Evolutionary conservation across 1,284 basidiomycete genomes (phyloP).

Genomic region (Leccinum variabile): DNA sequence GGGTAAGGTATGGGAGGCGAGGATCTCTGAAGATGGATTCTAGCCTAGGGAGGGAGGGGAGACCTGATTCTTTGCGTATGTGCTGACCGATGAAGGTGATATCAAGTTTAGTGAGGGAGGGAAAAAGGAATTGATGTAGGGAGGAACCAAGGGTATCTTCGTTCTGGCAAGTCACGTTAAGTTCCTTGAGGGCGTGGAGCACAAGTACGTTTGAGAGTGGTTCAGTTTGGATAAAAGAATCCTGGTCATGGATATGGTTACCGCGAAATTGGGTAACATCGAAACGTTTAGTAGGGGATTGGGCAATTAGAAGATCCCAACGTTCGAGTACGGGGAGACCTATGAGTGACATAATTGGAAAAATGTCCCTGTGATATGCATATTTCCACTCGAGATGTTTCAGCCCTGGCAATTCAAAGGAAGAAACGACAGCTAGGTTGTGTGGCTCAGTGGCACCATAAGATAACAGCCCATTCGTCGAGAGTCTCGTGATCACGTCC

Average conservation of each 20-base stretch:
- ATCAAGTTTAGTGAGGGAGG: constrained; percentile 44
- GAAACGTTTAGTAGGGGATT: constrained; percentile 30
- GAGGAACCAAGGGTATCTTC: constrained; percentile 40
- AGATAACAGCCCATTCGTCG: constrained; percentile 18
- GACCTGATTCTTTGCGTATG: constrained; percentile 20
- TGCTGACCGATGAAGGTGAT: constrained; percentile 37
- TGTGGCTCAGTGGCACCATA: constrained; percentile 7
- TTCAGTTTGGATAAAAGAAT: constrained; percentile 24
- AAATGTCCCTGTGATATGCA: constrained; percentile 33
- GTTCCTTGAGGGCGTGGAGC: constrained; percentile 38
- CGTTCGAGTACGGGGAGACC: constrained; percentile 30
- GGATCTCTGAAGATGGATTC: constrained; percentile 46
- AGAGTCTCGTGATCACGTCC: constrained; percentile 28
- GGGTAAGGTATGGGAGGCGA: constrained; percentile 38
- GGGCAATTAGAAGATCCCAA: constrained; percentile 36
- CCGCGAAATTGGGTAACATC: constrained; percentile 34
- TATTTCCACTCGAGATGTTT: constrained; percentile 33
- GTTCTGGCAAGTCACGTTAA: constrained; percentile 42
- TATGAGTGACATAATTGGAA: constrained; percentile 34
- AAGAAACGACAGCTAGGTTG: constrained; percentile 8
- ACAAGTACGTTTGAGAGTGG: constrained; percentile 34
- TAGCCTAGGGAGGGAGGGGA: constrained; percentile 34
- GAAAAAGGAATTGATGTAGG: constrained; percentile 45
- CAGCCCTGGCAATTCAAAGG: constrained; percentile 30
- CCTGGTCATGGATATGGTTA: constrained; percentile 31